These are phyloP conservation scores for Ceratocystis lukuohia DNA, from an alignment of 2,329 filamentous ascomycete species.

Conservation along the genomic window DNA sequence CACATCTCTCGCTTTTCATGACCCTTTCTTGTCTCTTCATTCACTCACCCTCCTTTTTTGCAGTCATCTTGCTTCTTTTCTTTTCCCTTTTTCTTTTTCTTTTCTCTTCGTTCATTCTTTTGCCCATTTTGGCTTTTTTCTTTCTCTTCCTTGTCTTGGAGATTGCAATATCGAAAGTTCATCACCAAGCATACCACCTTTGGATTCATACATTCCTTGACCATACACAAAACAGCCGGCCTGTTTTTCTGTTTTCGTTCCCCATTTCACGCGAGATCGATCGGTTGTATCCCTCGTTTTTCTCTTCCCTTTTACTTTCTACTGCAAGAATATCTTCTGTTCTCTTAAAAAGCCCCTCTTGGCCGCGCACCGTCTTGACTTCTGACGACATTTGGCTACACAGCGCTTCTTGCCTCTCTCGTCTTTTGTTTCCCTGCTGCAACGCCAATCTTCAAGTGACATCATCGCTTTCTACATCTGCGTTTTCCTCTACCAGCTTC, in stretches of 20 bases:
- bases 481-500: neutral
- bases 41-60: constrained; percentile 1
- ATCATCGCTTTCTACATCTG: neutral
- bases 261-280: constrained; percentile 7
- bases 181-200: neutral
- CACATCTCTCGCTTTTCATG: neutral
- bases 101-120: neutral
- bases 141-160: neutral
- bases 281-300: neutral
- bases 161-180: neutral
- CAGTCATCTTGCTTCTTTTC: constrained; percentile 9
- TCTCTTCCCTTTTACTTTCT: neutral
- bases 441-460: neutral
- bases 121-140: constrained; percentile 12
- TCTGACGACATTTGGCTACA: neutral
- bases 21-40: neutral
- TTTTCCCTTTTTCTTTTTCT: constrained; percentile 4
- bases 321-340: neutral
- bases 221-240: neutral
- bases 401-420: neutral
- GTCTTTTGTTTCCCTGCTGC: neutral
- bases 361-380: neutral
- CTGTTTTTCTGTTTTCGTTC: neutral
- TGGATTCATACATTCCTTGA: neutral
- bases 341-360: neutral